Base-by-base conservation (phyloP, 2,329 filamentous ascomycete species). In the Xylaria sp. region DNA sequence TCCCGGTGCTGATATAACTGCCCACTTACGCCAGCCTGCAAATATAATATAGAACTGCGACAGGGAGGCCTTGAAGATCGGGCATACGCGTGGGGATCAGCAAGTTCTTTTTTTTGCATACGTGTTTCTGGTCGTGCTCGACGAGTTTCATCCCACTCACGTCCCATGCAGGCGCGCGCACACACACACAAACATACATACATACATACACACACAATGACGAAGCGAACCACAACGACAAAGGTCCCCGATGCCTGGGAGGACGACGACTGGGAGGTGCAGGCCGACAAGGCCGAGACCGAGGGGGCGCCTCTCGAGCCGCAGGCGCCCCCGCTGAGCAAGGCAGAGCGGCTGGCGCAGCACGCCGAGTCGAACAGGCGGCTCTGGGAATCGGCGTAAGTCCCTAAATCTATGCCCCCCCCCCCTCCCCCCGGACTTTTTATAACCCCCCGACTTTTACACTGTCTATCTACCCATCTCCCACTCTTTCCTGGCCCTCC, bases 371-470 rank as follows among this genome's bases (percentile, higher is more conserved):
- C 87, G 48, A 96, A 97, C 71, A 85, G 87, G 66, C 89, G 89
- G 71, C 75, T 97, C 51, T 97, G 93, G 93, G 85, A 94, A 67
- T 87, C 91, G 67, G 93, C 92, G 88, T 94, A 84, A 52, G 84
- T 69, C 20, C 20, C 62, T 13, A 16, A 29, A 26, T 17, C 51
- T 22, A 38, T 1, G 45, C 19, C 53, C 18, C 21, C 22, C 22
- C 41, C 16, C 16, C 16, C 21, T 18, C 22, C 20, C 37, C 21
- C 19, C 17, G 37, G n/a, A n/a, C n/a, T n/a, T n/a, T n/a, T n/a
- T n/a, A n/a, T n/a, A n/a, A n/a, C n/a, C n/a, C n/a, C n/a, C n/a
- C n/a, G n/a, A n/a, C n/a, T n/a, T n/a, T n/a, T 22, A 2, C 7
- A 39, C 40, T 39, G 22, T 41, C 26, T 29, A 7, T 8, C n/a